Percentiles rank a stretch among this genome's conserved stretches.
phyloP scores from a whole-genome alignment of 164 flowering plant genomes.

The Saururus chinensis region DNA sequence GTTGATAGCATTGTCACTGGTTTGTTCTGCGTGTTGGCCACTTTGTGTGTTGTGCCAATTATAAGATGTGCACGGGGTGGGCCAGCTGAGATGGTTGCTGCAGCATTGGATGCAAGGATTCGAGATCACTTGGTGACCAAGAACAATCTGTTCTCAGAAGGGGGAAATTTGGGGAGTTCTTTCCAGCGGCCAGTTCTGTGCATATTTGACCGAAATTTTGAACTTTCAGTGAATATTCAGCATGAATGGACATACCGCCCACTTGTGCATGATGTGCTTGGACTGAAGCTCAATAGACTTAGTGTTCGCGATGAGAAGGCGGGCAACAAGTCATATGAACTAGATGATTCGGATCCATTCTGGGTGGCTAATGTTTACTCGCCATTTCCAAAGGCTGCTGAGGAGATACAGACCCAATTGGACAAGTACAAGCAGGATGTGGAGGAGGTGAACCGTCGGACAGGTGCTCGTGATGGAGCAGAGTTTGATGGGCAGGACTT shows the following conservation, averaged over 20 bases:
- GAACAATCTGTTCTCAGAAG: conserved; percentile 81
- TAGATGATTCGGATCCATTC: conserved; percentile 74
- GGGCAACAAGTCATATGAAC: conserved; percentile 57
- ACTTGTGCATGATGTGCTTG: conserved; percentile 91
- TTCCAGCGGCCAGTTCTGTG: conserved; percentile 90
- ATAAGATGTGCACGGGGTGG: conserved; percentile 89
- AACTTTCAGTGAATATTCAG: conserved; percentile 75
- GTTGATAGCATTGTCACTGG: conserved; percentile 69
- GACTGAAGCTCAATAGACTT: conserved; percentile 74
- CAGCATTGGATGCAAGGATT: conserved; percentile 60
- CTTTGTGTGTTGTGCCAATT: conserved; percentile 85
- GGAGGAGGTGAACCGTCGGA: conserved; percentile 81
- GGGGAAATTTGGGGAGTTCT: conserved; percentile 55
- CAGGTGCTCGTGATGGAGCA: conserved; percentile 68
- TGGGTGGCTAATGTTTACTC: conserved; percentile 74
- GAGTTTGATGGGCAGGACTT: conserved; percentile 89
- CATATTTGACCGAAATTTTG: conserved; percentile 82
- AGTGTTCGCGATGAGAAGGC: conserved; percentile 86
- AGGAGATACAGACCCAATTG: conserved; percentile 87
- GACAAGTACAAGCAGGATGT: conserved; percentile 91
- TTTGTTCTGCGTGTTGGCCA: conserved; percentile 76
- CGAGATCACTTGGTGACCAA: conserved; percentile 80
- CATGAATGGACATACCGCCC: conserved; percentile 93
- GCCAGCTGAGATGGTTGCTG: conserved; percentile 96
- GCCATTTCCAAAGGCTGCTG: conserved; percentile 93